A percentile compares a stretch with the other conserved stretches of the same genome.
Evolutionary conservation across 352 stramenopile species (phyloP).

Genomic region (Hyaloperonospora arabidopsidis): DNA sequence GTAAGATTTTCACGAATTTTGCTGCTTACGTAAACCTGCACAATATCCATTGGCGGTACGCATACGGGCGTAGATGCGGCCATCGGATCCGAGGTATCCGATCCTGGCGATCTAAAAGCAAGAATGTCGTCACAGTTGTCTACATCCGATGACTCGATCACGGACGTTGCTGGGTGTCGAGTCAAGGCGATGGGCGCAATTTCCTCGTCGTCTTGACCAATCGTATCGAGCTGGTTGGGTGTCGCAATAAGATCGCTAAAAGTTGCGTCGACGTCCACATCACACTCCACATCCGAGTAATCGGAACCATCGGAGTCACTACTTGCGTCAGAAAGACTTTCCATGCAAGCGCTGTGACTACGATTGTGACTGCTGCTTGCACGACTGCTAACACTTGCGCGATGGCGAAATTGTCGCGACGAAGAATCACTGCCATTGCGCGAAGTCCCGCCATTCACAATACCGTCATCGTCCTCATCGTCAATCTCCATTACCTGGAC

Average conservation of each 20-base stretch:
- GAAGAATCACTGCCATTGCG: conserved; percentile 33
- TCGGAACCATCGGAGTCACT: conserved; percentile 54
- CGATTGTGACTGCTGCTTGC: conserved; percentile 31
- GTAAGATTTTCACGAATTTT: conserved; percentile 78
- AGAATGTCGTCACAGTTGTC: conserved; percentile 18
- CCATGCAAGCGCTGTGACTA: conserved; percentile 25
- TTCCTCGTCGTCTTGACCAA: conserved; percentile 60
- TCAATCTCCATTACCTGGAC: conserved; percentile 69
- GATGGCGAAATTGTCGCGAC: conserved; percentile 33
- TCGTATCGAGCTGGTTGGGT: conserved; percentile 45
- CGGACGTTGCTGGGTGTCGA: conserved; percentile 20
- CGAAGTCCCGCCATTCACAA: conserved; percentile 24
- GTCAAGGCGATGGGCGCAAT: conserved; percentile 38
- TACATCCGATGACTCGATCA: conserved; percentile 25
- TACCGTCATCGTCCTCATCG: conserved; percentile 66
- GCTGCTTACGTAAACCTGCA: conserved; percentile 85
- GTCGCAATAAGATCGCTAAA: conserved; percentile 77
- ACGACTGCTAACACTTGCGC: conserved; percentile 24
- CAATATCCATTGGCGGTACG: conserved; percentile 30
- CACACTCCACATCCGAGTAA: conserved; percentile 76
- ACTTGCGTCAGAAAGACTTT: conserved; percentile 26
- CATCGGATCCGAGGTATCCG: conserved; percentile 21
- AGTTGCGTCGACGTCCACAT: conserved; percentile 83
- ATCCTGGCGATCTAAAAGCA: conserved; percentile 17
- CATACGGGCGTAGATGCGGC: conserved; percentile 16